Conservation (phyloP, 768 basidiomycete genomes). For the Tulasnella sp. region DNA sequence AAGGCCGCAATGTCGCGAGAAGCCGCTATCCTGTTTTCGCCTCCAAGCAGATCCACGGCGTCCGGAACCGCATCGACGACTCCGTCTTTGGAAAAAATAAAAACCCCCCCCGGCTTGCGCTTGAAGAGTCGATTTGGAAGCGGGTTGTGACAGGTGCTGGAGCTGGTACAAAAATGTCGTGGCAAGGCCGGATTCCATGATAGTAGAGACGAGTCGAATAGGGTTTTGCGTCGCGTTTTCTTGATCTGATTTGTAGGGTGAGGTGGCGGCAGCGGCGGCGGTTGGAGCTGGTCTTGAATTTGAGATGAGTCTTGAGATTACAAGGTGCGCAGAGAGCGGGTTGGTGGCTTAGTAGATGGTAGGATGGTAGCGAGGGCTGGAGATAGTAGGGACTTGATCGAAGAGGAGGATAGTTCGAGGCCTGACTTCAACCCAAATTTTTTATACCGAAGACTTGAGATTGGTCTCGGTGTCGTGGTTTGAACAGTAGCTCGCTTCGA, state of each 20-base stretch:
- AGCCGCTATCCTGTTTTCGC: slow-evolving; percentile 38
- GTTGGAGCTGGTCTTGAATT: slow-evolving; percentile 39
- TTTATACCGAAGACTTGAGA: neutral
- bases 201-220: slow-evolving; percentile 43
- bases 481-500: neutral
- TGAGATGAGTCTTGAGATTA: slow-evolving; percentile 61
- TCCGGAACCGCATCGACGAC: slow-evolving; percentile 59
- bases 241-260: slow-evolving; percentile 21
- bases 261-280: slow-evolving; percentile 32
- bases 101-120: slow-evolving; percentile 50
- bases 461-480: neutral
- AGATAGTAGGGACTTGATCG: slow-evolving; percentile 25
- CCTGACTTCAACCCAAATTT: no score
- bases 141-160: slow-evolving; percentile 65
- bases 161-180: slow-evolving; percentile 51
- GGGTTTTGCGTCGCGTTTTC: slow-evolving; percentile 44
- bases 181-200: slow-evolving; percentile 44
- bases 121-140: slow-evolving; percentile 71
- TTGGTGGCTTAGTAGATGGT: neutral
- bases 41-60: slow-evolving; percentile 53
- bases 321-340: slow-evolving; percentile 59
- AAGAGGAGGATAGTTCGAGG: no score
- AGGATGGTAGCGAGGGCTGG: neutral
- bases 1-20: slow-evolving; percentile 61
- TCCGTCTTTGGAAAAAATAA: slow-evolving; percentile 60